phyloP scores from a whole-genome alignment of 2,329 filamentous ascomycete genomes.

The Scortechinia acanthostroma region DNA sequence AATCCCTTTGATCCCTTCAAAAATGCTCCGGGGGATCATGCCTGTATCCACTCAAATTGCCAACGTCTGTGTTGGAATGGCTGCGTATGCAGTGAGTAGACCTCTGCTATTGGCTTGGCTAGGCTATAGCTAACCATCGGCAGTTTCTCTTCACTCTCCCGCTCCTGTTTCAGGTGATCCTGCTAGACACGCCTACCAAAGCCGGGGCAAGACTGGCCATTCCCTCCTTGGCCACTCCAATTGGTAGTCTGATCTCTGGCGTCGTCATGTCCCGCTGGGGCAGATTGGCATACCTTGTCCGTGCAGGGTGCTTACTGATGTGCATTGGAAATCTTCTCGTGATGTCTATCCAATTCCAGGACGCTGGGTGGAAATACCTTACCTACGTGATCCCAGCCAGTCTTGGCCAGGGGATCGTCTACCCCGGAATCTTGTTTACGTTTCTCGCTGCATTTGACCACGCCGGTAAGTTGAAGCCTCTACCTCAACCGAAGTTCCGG shows the following conservation, averaged over 20 bases:
- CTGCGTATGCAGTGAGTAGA: constrained; percentile 49
- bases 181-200: constrained; percentile 53
- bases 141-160: constrained; percentile 64
- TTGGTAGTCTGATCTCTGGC: constrained; percentile 46
- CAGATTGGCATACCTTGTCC: constrained; percentile 39
- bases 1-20: constrained; percentile 43
- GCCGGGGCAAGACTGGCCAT: constrained; percentile 59
- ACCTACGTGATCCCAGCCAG: constrained; percentile 49
- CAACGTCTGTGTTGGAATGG: constrained; percentile 52
- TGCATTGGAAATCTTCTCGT: constrained; percentile 43
- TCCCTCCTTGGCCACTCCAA: constrained; percentile 50
- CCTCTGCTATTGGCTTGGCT: not conserved
- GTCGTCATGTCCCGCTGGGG: constrained; percentile 50
- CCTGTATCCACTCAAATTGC: constrained; percentile 45
- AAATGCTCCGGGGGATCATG: constrained; percentile 45
- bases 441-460: constrained; percentile 57
- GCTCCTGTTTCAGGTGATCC: constrained; percentile 63
- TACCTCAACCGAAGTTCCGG: constrained; percentile 1
- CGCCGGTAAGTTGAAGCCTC: constrained; percentile 37
- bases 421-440: constrained; percentile 51
- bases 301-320: constrained; percentile 40
- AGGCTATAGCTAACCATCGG: constrained; percentile 3
- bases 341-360: constrained; percentile 36
- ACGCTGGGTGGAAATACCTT: constrained; percentile 44
- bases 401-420: constrained; percentile 51